These are phyloP conservation scores for Elongisporangium undulatum DNA, from an alignment of 352 stramenopile species.

Conservation along the genomic window DNA sequence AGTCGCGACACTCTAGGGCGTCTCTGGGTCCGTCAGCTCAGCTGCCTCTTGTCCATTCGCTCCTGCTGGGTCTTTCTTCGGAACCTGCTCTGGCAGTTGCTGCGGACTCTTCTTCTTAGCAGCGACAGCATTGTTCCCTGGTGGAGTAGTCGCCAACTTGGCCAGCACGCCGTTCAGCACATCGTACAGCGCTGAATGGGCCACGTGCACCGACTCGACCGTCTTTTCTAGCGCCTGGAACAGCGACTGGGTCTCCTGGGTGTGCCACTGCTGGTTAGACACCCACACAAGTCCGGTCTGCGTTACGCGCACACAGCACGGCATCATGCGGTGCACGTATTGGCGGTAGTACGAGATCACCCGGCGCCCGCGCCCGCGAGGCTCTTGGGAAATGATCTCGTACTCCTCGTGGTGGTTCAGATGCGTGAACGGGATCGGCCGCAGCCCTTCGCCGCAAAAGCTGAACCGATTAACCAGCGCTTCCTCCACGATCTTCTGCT, in stretches of 20 bases:
- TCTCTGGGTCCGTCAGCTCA: background rate
- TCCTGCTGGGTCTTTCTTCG: background rate
- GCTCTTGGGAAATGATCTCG: constrained; percentile 28
- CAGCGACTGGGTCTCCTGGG: constrained; percentile 58
- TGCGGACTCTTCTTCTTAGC: background rate
- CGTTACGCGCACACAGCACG: constrained; percentile 72
- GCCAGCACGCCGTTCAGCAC: constrained; percentile 28
- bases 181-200: constrained; percentile 27
- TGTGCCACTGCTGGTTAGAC: constrained; percentile 70
- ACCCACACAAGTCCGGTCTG: constrained; percentile 79
- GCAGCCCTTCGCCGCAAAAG: constrained; percentile 71
- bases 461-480: constrained; percentile 51
- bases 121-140: constrained; percentile 1
- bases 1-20: background rate
- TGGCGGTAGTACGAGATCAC: constrained; percentile 57
- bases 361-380: constrained; percentile 17
- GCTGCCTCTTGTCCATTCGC: background rate
- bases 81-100: background rate
- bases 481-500: constrained; percentile 59
- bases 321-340: constrained; percentile 56
- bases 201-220: constrained; percentile 43
- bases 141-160: background rate
- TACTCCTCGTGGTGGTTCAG: constrained; percentile 59
- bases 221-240: constrained; percentile 58
- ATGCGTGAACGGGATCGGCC: constrained; percentile 49